Base-by-base conservation (phyloP, 345 rosid genomes). In the Reutealis trisperma region DNA sequence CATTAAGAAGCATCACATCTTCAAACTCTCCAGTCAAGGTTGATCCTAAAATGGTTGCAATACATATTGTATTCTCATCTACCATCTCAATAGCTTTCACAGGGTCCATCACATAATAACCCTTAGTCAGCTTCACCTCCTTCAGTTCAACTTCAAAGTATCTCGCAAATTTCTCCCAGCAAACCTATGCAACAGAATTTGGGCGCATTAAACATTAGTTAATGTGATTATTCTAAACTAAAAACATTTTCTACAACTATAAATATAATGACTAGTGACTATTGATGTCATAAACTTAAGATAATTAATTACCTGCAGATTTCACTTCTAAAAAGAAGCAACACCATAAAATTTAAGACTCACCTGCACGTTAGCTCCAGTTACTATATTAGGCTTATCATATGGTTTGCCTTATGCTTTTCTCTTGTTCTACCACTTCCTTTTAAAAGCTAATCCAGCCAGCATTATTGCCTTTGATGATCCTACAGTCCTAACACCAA, bases 311-410 rank as follows among this genome's bases (percentile, higher is more conserved):
- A 5, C 9, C 45, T 42, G 9, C 24, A 64, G 21, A 16, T 63
- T 63, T 5, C 42, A 24, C 24, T 59, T 59, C 25, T 59, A 47
- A 59, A 59, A 59, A 30, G 7, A 64, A 66, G 27, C 45, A 9
- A 27, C 49, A 45, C 47, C 37, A 24, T 21, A 45, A 54, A 42
- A 74, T 47, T 15, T 14, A 55, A 44, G 45, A 67, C 42, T 76
- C 49, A 60, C 79, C 69, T 60, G 79, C 32, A 69, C 79, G 59
- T 76, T 76, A 45, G 79, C 79, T 76, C 79, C 77, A 1, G 77
- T 64, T 6, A 75, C 71, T 4, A 75, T 75, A 52, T 75, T 75
- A 37, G 77, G 77, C 34, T 54, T 75, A 54, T 75, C 77, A 51
- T 10, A 64, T 19, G 77, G 71, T 64, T 75, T 75, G 13, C 77